phyloP scores from a whole-genome alignment of 352 stramenopile genomes.

The Globisporangium uncinulatum region DNA sequence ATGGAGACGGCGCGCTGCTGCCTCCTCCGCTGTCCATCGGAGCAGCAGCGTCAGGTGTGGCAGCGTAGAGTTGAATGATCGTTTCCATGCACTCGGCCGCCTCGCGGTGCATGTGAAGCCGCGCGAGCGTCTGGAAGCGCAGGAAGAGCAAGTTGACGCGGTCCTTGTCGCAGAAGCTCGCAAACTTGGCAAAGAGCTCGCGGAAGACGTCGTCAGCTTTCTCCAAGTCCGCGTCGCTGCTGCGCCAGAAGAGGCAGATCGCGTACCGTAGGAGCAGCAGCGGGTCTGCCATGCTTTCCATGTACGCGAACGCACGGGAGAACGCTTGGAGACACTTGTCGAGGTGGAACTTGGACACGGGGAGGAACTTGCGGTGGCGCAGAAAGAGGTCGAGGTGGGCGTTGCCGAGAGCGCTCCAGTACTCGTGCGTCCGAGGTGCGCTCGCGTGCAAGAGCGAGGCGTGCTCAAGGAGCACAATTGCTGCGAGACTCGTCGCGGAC shows the following conservation, averaged over 20 bases:
- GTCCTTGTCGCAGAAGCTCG: constrained; percentile 59
- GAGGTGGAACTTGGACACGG: constrained; percentile 44
- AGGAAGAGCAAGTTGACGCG: constrained; percentile 49
- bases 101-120: constrained; percentile 43
- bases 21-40: not conserved
- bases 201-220: constrained; percentile 50
- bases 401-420: constrained; percentile 63
- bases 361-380: constrained; percentile 56
- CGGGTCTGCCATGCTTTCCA: constrained; percentile 56
- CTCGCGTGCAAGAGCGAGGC: constrained; percentile 35
- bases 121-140: constrained; percentile 55
- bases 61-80: constrained; percentile 23
- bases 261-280: constrained; percentile 55
- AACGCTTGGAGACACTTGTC: constrained; percentile 45
- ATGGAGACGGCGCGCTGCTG: constrained; percentile 5
- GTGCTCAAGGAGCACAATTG: constrained; percentile 55
- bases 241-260: constrained; percentile 57
- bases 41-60: not conserved
- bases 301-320: constrained; percentile 52
- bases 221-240: constrained; percentile 38
- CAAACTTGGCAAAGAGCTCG: constrained; percentile 48
- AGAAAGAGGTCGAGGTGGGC: constrained; percentile 63
- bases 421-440: constrained; percentile 40
- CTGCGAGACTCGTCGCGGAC: constrained; percentile 41
- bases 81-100: constrained; percentile 44